Evolutionary conservation across 352 stramenopile genomes (phyloP).

Genomic region (Globisporangium irregulare): DNA sequence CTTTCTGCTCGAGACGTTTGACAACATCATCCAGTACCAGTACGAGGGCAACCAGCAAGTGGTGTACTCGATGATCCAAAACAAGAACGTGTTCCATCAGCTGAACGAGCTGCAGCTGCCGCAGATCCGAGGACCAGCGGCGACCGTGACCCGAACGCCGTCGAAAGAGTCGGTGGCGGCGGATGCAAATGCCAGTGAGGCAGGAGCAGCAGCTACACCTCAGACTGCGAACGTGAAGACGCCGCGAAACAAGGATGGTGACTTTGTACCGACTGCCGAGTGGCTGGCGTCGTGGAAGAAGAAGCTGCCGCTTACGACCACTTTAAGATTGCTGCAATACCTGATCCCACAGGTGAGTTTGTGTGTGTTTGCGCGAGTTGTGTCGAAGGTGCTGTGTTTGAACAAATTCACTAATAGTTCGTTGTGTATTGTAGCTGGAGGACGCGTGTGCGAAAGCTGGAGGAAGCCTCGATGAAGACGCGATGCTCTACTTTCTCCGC

Average conservation of each 20-base stretch:
- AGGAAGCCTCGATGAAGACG: constrained; percentile 92
- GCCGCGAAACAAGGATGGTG: constrained; percentile 38
- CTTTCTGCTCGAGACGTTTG: constrained; percentile 97
- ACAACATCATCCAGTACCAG: constrained; percentile 99
- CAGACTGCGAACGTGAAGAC: constrained; percentile 20
- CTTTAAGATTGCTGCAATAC: constrained; percentile 93
- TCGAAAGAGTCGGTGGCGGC: constrained; percentile 11
- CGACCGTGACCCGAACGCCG: neutral
- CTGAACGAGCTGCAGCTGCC: constrained; percentile 89
- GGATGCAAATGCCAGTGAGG: constrained; percentile 12
- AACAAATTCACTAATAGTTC: neutral
- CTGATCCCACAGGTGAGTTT: constrained; percentile 86
- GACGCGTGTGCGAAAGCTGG: constrained; percentile 70
- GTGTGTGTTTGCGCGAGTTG: neutral
- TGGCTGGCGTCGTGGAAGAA: constrained; percentile 95
- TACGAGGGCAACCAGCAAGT: constrained; percentile 96
- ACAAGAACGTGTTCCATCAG: constrained; percentile 94
- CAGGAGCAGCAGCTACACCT: neutral
- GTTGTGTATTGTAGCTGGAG: constrained; percentile 41
- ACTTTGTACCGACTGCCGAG: constrained; percentile 88
- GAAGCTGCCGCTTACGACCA: constrained; percentile 94
- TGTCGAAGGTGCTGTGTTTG: neutral
- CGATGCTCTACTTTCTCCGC: constrained; percentile 95
- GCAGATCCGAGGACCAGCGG: constrained; percentile 56
- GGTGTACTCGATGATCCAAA: constrained; percentile 97